Evolutionary conservation across 345 rosid genomes (phyloP).

Genomic region (Murraya paniculata): DNA sequence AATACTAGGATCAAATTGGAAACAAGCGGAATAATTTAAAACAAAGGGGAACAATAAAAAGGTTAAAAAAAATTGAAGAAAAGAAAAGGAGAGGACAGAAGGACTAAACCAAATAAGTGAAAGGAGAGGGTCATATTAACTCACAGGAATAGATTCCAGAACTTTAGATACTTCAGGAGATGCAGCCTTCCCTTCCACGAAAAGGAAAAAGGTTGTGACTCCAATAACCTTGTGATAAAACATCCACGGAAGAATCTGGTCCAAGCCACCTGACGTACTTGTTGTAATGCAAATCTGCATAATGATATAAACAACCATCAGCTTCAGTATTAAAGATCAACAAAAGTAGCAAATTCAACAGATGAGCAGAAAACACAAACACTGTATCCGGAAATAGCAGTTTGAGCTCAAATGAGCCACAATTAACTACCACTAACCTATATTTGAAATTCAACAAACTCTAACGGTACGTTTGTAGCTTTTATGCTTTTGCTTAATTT

Average conservation of each 20-base stretch:
- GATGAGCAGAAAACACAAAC: not conserved
- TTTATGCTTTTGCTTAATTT: no score
- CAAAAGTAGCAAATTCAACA: not conserved
- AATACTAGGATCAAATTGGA: constrained; percentile 9
- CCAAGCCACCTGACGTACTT: constrained; percentile 93
- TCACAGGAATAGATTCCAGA: constrained; percentile 79
- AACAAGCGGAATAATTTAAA: not conserved
- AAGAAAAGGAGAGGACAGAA: not conserved
- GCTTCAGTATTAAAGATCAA: not conserved
- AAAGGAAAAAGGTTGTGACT: constrained; percentile 82
- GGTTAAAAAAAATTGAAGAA: not conserved
- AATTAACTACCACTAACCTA: not conserved
- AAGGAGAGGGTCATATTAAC: constrained; percentile 19
- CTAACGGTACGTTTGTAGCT: not conserved
- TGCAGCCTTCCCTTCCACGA: constrained; percentile 96
- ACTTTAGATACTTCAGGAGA: constrained; percentile 73
- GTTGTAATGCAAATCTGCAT: constrained; percentile 77
- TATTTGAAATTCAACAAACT: not conserved
- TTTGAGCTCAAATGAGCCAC: not conserved
- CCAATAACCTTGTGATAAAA: constrained; percentile 95
- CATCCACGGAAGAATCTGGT: constrained; percentile 97
- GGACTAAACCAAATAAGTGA: constrained; percentile 5
- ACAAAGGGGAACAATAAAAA: not conserved
- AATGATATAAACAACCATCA: constrained; percentile 1
- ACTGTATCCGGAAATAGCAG: not conserved